These are phyloP conservation scores for Heritiera littoralis DNA, from an alignment of 345 rosid species.

Conservation along the genomic window DNA sequence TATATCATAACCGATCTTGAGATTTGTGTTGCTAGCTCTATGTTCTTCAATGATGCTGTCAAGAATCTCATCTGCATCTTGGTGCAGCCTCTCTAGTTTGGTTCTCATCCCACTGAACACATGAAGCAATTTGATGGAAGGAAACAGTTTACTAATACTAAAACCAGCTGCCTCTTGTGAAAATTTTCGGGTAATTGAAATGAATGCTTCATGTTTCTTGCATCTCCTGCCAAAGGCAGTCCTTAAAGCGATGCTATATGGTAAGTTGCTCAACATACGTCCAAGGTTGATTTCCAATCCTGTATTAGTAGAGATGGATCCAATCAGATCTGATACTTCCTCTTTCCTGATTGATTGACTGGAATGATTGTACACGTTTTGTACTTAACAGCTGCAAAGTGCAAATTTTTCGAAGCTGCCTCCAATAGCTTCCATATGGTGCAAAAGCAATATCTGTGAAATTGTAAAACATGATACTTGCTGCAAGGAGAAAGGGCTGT, in stretches of 20 bases:
- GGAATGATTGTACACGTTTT: constrained; percentile 11
- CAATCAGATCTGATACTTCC: background rate
- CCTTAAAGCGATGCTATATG: background rate
- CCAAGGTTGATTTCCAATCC: background rate
- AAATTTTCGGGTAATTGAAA: too few species aligned
- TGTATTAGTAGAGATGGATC: background rate
- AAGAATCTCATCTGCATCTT: constrained; percentile 16
- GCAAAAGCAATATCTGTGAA: background rate
- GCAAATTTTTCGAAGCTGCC: constrained; percentile 7
- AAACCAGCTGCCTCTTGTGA: background rate
- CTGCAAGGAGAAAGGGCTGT: constrained; percentile 15
- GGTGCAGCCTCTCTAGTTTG: background rate
- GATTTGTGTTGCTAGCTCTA: background rate
- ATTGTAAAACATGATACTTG: constrained; percentile 18
- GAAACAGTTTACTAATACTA: constrained; percentile 24
- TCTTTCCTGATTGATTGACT: constrained; percentile 8
- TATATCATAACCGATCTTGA: background rate
- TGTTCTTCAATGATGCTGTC: constrained; percentile 27
- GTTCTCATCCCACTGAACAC: background rate
- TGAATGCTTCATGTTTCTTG: background rate
- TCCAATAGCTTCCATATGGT: constrained; percentile 36
- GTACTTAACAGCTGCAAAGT: background rate
- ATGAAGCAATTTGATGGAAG: background rate
- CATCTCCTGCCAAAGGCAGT: background rate
- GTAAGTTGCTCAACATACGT: background rate